Conservation (phyloP, 2,329 filamentous ascomycete species). For the Penicillium sp. region DNA sequence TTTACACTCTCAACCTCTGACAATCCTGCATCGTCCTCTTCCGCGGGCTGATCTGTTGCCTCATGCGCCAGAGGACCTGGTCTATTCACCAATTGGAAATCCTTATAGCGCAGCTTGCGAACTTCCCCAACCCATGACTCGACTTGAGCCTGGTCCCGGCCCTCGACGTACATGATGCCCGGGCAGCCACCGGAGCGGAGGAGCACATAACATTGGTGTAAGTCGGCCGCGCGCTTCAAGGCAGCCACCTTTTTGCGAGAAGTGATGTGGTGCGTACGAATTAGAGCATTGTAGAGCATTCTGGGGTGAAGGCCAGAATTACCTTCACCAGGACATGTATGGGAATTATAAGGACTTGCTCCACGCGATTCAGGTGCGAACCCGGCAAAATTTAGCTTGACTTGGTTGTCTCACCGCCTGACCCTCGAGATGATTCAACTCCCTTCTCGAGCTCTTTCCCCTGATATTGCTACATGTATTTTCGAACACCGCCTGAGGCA, state of each 20-base stretch:
- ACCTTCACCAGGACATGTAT: no score
- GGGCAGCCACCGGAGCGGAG: constrained; percentile 67
- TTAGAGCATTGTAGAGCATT: constrained; percentile 57
- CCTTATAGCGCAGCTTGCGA: constrained; percentile 67
- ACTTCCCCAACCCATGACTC: constrained; percentile 64
- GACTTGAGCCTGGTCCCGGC: constrained; percentile 52
- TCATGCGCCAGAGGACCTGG: constrained; percentile 42
- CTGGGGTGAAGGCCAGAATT: background rate
- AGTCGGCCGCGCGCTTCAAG: constrained; percentile 63
- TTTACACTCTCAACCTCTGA: constrained; percentile 63
- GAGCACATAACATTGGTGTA: constrained; percentile 61
- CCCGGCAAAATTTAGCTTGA: no score
- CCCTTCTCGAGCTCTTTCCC: no score
- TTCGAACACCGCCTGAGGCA: no score
- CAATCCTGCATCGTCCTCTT: constrained; percentile 32
- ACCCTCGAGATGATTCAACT: no score
- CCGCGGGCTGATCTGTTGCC: background rate
- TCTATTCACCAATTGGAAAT: constrained; percentile 63
- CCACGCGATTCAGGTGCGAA: no score
- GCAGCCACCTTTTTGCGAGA: constrained; percentile 69
- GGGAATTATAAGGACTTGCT: no score
- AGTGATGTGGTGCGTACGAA: constrained; percentile 78
- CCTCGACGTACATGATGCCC: constrained; percentile 76
- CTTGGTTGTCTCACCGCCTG: no score
- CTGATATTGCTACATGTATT: no score